Evolutionary conservation across 768 basidiomycete genomes (phyloP).

Genomic region (Zangia roseola): DNA sequence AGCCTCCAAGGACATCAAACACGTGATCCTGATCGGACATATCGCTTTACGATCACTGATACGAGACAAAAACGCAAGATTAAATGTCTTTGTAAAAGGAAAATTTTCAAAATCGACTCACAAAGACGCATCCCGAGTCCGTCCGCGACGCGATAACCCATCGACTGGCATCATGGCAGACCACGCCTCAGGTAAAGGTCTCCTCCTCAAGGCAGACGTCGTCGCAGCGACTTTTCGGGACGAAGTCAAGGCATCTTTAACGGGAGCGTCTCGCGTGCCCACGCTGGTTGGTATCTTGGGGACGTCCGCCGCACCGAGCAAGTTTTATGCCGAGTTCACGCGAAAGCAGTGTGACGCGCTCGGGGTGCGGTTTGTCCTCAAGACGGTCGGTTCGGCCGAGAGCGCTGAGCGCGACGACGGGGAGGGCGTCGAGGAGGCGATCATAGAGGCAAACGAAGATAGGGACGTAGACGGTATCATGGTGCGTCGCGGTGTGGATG

Average conservation of each 20-base stretch:
- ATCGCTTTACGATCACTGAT: too few species aligned
- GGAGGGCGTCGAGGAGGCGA: constrained; percentile 93
- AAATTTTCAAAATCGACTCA: not conserved
- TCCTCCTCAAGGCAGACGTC: constrained; percentile 76
- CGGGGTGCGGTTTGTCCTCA: constrained; percentile 84
- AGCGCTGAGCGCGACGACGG: constrained; percentile 53
- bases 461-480: constrained; percentile 86
- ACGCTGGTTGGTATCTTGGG: constrained; percentile 91
- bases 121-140: not conserved
- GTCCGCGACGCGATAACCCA: not conserved
- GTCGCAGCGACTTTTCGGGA: constrained; percentile 70
- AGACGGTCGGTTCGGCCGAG: constrained; percentile 52
- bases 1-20: too few species aligned
- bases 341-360: constrained; percentile 85
- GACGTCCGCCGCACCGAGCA: constrained; percentile 77
- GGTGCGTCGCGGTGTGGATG: constrained; percentile 48
- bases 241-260: constrained; percentile 57
- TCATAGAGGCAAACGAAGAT: constrained; percentile 94
- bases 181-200: constrained; percentile 54
- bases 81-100: not conserved
- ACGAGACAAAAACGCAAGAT: not conserved
- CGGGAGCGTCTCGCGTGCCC: constrained; percentile 44
- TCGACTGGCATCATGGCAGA: constrained; percentile 3
- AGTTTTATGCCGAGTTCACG: constrained; percentile 87
- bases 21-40: constrained; percentile 3